Conservation (phyloP, 768 basidiomycete species). For the Amanita polypyramis region DNA sequence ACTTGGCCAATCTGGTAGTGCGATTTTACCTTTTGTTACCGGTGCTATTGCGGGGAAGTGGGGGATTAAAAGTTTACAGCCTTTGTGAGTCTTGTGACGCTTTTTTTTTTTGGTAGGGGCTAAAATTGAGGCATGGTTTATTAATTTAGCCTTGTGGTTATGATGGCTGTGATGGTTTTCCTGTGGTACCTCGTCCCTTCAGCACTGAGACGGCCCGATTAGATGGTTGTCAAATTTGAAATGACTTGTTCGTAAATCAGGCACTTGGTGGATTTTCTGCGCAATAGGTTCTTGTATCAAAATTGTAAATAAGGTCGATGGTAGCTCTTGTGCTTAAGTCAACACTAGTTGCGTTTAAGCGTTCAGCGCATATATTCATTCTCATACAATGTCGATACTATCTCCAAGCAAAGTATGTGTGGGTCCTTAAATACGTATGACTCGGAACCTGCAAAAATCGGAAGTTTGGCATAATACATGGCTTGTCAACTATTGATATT, state of each 20-base stretch:
- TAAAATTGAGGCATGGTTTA: not conserved
- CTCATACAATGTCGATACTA: no score
- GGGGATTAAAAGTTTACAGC: conserved; percentile 51
- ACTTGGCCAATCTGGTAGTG: conserved; percentile 63
- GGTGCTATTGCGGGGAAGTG: conserved; percentile 55
- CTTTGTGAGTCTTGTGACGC: conserved; percentile 56
- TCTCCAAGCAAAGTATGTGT: no score
- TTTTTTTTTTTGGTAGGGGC: not conserved
- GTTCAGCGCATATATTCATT: no score
- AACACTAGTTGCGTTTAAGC: no score
- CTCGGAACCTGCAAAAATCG: no score
- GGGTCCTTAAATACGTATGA: no score
- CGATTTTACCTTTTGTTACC: conserved; percentile 62
- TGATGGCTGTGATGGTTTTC: conserved; percentile 48
- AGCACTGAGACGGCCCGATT: conserved; percentile 10
- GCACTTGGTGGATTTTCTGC: no score
- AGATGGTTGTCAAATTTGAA: not conserved
- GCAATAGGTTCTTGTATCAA: no score
- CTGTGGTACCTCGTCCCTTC: conserved; percentile 44
- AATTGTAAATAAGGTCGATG: not conserved
- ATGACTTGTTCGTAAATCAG: no score
- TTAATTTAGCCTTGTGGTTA: conserved; percentile 39
- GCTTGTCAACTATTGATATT: no score
- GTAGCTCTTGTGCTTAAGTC: no score
- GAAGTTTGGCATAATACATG: not conserved